Base-by-base conservation (phyloP, 306 rosid species). In the Lathyrus aphaca region DNA sequence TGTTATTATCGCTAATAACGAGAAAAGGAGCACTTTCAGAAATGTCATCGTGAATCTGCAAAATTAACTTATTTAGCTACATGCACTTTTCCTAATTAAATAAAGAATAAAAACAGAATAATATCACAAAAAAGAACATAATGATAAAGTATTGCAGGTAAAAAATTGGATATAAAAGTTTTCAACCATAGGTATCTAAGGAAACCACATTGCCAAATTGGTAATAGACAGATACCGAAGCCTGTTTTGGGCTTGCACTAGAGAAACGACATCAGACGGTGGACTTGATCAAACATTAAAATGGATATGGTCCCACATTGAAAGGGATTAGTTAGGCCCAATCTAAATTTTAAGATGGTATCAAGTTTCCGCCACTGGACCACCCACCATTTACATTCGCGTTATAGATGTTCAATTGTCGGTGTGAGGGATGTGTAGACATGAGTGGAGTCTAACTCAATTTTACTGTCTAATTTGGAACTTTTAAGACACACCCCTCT, bases 11-110 rank as follows among this genome's bases (percentile, higher is more conserved):
- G 48, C 79, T 79, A 60, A 93, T 68, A 56, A 86, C 58, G 63
- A 90, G 85, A 73, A 93, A 88, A 53, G 97, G 94, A 64, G 86
- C 76, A 74, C 77, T 79, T 70, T 76, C 69, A 2, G 77, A 45
- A 44, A 42, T 80, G 69, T 81, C 84, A 8, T 79, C 74, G 71
- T 21, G 66, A 66, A 76, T 86, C 97, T 90, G 96, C 86, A 83
- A 37, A 25, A 39, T 51, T 44, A 15, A 29, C 45, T 64, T 58
- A 64, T 54, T 62, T 45, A 80, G 55, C 58, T 15, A 38, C 11
- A 57, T 15, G 42, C 6, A 51, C 23, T 39, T 18, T 66, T 64
- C 62, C 27, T 59, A 57, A 17, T 21, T 39, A 69, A 75, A 75
- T 4, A 82, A 61, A 62, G 18, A 46, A 30, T 61, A 59, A 46